These are phyloP conservation scores for Amanita rubescens DNA, from an alignment of 768 basidiomycete species.

Conservation along the genomic window DNA sequence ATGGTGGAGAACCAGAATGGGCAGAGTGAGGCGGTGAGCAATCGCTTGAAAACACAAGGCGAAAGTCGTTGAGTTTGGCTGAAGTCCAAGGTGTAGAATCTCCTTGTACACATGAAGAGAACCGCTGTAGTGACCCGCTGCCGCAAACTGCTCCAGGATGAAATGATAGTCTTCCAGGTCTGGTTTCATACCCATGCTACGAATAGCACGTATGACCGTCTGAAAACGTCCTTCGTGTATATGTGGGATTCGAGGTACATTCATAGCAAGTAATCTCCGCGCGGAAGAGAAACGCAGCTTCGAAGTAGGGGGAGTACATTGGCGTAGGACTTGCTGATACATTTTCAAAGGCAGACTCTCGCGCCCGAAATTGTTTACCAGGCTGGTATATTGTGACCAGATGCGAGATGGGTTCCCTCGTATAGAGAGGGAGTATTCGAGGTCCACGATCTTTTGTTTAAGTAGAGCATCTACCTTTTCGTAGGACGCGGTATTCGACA, in stretches of 20 bases:
- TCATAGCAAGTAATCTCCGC: conserved; percentile 31
- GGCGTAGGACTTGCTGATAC: conserved; percentile 64
- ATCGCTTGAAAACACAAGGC: conserved; percentile 62
- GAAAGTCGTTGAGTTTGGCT: conserved; percentile 50
- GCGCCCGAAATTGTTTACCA: conserved; percentile 41
- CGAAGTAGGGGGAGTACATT: conserved; percentile 45
- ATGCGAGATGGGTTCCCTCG: conserved; percentile 40
- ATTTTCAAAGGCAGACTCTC: conserved; percentile 51
- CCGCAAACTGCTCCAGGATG: conserved; percentile 67
- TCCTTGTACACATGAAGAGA: conserved; percentile 56
- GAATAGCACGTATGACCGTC: conserved; percentile 64
- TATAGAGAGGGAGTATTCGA: conserved; percentile 25
- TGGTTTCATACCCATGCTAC: conserved; percentile 38
- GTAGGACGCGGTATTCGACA: background rate
- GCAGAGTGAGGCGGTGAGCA: conserved; percentile 58
- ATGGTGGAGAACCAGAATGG: conserved; percentile 34
- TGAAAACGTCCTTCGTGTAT: conserved; percentile 62
- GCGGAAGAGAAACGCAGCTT: conserved; percentile 39
- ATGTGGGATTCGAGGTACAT: conserved; percentile 34
- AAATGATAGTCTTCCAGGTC: conserved; percentile 68
- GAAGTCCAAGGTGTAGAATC: conserved; percentile 35
- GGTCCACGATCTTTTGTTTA: conserved; percentile 13
- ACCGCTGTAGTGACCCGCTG: conserved; percentile 62
- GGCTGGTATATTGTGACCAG: conserved; percentile 58
- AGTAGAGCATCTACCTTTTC: background rate